These are phyloP conservation scores for Fusarium domesticum DNA, from an alignment of 2,329 filamentous ascomycete species.

Conservation along the genomic window DNA sequence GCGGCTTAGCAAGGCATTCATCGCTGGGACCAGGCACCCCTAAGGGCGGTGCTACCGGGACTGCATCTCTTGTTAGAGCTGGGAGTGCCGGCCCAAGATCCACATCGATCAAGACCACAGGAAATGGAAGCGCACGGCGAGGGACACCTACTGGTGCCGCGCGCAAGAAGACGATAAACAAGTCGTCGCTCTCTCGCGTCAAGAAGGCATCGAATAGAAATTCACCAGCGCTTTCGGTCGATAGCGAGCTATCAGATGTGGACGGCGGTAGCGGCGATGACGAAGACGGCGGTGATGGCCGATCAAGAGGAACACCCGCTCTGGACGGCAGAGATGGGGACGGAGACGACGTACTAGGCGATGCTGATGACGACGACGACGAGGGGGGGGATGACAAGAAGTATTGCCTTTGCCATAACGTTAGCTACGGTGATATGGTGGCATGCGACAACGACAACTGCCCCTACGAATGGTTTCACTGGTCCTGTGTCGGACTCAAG, in stretches of 20 bases:
- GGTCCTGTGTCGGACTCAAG: constrained; percentile 68
- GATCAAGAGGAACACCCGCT: constrained; percentile 33
- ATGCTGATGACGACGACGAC: constrained; percentile 59
- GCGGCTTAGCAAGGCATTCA: constrained; percentile 59
- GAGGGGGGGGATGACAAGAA: constrained; percentile 75
- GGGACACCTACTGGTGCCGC: constrained; percentile 43
- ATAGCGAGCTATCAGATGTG: constrained; percentile 64
- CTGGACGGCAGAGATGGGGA: constrained; percentile 40
- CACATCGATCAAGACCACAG: constrained; percentile 43
- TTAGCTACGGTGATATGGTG: constrained; percentile 85
- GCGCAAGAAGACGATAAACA: constrained; percentile 52
- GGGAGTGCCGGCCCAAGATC: constrained; percentile 60
- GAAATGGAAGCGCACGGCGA: constrained; percentile 43
- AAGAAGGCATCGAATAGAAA: constrained; percentile 58
- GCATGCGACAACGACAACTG: constrained; percentile 82
- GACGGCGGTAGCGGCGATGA: constrained; percentile 55
- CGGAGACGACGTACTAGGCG: constrained; percentile 54
- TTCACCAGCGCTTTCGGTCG: constrained; percentile 60
- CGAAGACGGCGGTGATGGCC: constrained; percentile 40
- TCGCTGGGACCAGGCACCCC: constrained; percentile 62
- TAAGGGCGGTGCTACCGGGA: constrained; percentile 39
- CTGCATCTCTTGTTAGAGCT: constrained; percentile 43
- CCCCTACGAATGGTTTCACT: constrained; percentile 85
- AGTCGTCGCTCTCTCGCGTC: constrained; percentile 61
- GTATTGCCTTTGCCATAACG: constrained; percentile 80